These are phyloP conservation scores for Pulveroboletus frians DNA, from an alignment of 768 basidiomycete species.

Conservation along the genomic window DNA sequence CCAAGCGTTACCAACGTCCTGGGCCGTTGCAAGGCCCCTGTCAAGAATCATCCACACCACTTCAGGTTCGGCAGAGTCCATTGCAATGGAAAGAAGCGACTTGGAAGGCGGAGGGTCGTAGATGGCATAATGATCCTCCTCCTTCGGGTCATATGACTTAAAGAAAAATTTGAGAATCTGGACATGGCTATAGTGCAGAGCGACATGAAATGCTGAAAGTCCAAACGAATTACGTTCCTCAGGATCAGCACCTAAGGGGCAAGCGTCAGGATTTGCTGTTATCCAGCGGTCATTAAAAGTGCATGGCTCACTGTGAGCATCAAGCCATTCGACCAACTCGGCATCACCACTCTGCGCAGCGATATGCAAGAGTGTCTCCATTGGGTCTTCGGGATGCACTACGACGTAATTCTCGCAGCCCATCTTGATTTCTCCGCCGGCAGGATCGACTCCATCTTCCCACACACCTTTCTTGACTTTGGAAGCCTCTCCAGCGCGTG, in stretches of 20 bases:
- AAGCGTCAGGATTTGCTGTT: slow-evolving; percentile 17
- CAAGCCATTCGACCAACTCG: slow-evolving; percentile 62
- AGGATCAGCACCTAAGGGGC: slow-evolving; percentile 56
- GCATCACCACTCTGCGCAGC: slow-evolving; percentile 50
- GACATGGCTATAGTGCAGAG: slow-evolving; percentile 49
- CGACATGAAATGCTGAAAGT: slow-evolving; percentile 63
- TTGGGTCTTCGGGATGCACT: slow-evolving; percentile 44
- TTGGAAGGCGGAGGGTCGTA: slow-evolving; percentile 41
- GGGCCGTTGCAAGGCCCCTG: slow-evolving; percentile 43
- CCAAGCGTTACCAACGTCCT: slow-evolving; percentile 52
- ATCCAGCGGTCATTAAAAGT: slow-evolving; percentile 20
- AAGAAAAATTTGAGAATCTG: slow-evolving; percentile 57
- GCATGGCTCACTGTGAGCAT: slow-evolving; percentile 56
- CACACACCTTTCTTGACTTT: slow-evolving; percentile 61
- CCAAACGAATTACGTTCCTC: slow-evolving; percentile 61
- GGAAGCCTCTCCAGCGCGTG: slow-evolving; percentile 47
- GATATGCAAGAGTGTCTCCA: slow-evolving; percentile 69
- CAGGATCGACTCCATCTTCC: slow-evolving; percentile 66
- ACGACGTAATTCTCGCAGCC: slow-evolving; percentile 51
- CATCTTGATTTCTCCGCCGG: slow-evolving; percentile 61
- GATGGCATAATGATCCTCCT: slow-evolving; percentile 44
- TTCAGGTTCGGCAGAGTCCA: slow-evolving; percentile 59
- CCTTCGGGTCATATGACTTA: slow-evolving; percentile 51
- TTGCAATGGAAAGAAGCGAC: slow-evolving; percentile 49
- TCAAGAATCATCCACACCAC: slow-evolving; percentile 61